Conservation (phyloP, 2,329 filamentous ascomycete species). For the Ambrosiella cleistominuta region DNA sequence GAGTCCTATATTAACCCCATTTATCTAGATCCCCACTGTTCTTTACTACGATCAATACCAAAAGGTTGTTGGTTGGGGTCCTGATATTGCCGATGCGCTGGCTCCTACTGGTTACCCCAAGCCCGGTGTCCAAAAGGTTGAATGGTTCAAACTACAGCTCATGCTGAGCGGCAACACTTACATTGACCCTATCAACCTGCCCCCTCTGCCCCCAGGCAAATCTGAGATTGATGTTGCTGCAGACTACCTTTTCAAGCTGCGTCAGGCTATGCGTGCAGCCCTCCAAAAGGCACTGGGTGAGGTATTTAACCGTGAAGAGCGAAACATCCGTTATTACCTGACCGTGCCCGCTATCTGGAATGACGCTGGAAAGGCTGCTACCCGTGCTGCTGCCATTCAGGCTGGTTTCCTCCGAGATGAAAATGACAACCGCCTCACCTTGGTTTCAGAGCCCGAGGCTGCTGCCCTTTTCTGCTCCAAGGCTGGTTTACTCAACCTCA, state of each 20-base stretch:
- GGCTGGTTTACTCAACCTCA: conserved; percentile 85
- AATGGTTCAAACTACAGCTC: conserved; percentile 99
- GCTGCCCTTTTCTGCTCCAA: conserved; percentile 96
- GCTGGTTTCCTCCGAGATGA: conserved; percentile 92
- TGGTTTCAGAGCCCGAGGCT: conserved; percentile 92
- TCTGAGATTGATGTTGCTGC: conserved; percentile 98
- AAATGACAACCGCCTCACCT: conserved; percentile 87
- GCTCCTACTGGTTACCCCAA: conserved; percentile 96
- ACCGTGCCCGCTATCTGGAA: conserved; percentile 99
- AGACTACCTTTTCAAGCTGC: conserved; percentile 95
- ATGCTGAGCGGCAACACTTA: conserved; percentile 99
- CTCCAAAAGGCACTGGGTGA: conserved; percentile 92
- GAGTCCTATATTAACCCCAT: neutral
- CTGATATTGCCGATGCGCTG: conserved; percentile 90
- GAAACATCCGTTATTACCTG: conserved; percentile 93
- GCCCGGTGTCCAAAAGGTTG: conserved; percentile 92
- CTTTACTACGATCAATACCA: conserved; percentile 99
- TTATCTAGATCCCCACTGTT: conserved; percentile 77
- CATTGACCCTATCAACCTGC: conserved; percentile 97
- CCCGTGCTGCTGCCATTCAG: conserved; percentile 86
- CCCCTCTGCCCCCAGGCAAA: conserved; percentile 90
- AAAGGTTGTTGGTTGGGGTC: conserved; percentile 98
- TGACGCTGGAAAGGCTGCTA: conserved; percentile 93
- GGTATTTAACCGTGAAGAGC: conserved; percentile 94
- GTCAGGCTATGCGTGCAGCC: conserved; percentile 89